Evolutionary conservation across 257 asterid species (phyloP).

Genomic region (Sherardia arvensis): DNA sequence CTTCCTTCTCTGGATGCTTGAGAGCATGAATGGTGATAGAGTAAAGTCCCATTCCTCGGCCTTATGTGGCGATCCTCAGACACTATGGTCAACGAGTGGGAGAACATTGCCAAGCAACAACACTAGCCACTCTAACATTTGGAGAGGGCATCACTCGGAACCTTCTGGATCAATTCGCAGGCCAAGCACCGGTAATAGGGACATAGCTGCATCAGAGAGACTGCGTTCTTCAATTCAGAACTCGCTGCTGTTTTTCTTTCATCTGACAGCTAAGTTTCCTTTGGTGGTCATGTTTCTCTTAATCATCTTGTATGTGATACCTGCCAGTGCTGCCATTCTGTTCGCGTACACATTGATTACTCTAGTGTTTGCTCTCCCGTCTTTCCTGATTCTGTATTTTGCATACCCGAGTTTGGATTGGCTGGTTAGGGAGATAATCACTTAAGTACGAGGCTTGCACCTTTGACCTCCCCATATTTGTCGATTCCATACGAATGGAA

Average conservation of each 20-base stretch:
- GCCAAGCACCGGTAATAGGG: constrained; percentile 18
- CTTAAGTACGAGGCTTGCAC: constrained; percentile 23
- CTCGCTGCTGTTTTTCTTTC: constrained; percentile 61
- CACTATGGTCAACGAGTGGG: constrained; percentile 40
- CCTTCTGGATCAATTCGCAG: constrained; percentile 35
- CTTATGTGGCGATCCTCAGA: constrained; percentile 40
- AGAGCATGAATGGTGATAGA: constrained; percentile 90
- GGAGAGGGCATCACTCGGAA: constrained; percentile 38
- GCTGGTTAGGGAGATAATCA: constrained; percentile 81
- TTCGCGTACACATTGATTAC: constrained; percentile 73
- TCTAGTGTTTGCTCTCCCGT: constrained; percentile 67
- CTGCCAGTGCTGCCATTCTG: constrained; percentile 84
- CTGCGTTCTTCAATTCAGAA: constrained; percentile 47
- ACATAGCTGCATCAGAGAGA: constrained; percentile 38
- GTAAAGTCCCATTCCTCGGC: constrained; percentile 51
- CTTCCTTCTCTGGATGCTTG: constrained; percentile 97
- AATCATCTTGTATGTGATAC: constrained; percentile 63
- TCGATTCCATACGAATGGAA: neutral
- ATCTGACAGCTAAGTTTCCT: constrained; percentile 80
- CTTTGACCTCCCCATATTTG: neutral
- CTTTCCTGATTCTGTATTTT: constrained; percentile 76
- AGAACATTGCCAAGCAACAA: constrained; percentile 24
- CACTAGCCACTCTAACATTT: constrained; percentile 21
- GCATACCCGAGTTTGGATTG: constrained; percentile 95
- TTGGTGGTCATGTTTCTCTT: constrained; percentile 69